Evolutionary conservation across 2,329 filamentous ascomycete genomes (phyloP).

Genomic region (Annulohypoxylon truncatum): DNA sequence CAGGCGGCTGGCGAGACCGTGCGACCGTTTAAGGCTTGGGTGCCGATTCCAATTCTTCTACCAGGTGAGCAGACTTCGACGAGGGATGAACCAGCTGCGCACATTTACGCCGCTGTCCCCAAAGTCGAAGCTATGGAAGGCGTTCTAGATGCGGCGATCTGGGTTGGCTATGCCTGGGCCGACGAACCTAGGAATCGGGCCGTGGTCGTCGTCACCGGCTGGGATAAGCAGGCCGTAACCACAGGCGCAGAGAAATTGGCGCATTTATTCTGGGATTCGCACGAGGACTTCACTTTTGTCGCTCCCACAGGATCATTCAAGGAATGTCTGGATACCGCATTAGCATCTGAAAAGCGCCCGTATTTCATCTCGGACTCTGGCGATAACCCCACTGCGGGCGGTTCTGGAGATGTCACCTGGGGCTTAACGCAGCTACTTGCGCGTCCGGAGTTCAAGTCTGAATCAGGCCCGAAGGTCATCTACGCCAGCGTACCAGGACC

Average conservation of each 20-base stretch:
- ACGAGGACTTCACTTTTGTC: conserved; percentile 62
- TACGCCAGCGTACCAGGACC: conserved; percentile 65
- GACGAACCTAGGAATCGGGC: conserved; percentile 65
- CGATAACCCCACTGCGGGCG: conserved; percentile 66
- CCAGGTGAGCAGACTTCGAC: conserved; percentile 68
- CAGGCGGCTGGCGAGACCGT: conserved; percentile 31
- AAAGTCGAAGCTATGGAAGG: conserved; percentile 55
- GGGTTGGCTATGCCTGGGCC: conserved; percentile 68
- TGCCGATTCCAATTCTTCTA: conserved; percentile 62
- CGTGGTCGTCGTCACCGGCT: conserved; percentile 63
- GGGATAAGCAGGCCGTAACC: conserved; percentile 55
- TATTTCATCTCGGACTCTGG: conserved; percentile 68
- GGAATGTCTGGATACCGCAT: conserved; percentile 60
- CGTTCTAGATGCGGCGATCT: conserved; percentile 64
- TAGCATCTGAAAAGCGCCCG: conserved; percentile 55
- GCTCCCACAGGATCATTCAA: conserved; percentile 61
- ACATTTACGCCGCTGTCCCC: conserved; percentile 62
- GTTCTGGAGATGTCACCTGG: conserved; percentile 66
- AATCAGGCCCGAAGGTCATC: conserved; percentile 57
- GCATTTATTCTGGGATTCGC: conserved; percentile 59
- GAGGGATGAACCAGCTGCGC: conserved; percentile 62
- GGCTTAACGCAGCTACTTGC: conserved; percentile 58
- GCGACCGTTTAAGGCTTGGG: conserved; percentile 63
- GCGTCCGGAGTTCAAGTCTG: conserved; percentile 57
- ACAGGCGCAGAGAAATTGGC: conserved; percentile 59